Evolutionary conservation across 2,329 filamentous ascomycete species (phyloP).

Genomic region (Aspergillus awamori): DNA sequence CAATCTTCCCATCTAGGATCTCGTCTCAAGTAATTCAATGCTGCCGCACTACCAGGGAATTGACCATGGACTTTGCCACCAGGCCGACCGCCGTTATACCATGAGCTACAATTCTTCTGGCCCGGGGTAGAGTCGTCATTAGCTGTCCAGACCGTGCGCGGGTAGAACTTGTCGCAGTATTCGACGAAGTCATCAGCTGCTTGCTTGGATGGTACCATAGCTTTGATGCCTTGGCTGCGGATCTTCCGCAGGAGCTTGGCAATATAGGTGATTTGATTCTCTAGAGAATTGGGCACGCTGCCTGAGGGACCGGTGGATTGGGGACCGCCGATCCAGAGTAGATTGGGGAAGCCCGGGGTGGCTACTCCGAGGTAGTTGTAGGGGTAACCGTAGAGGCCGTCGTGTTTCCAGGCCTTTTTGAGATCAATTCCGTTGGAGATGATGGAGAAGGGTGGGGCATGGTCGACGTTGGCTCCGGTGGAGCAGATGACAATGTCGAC

Average conservation of each 20-base stretch:
- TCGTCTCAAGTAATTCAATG: slow-evolving; percentile 61
- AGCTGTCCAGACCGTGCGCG: slow-evolving; percentile 50
- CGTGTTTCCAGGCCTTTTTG: slow-evolving; percentile 58
- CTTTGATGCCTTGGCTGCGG: slow-evolving; percentile 65
- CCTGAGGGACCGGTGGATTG: slow-evolving; percentile 63
- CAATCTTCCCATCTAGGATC: slow-evolving; percentile 63
- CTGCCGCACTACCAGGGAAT: slow-evolving; percentile 69
- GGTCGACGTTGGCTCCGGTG: slow-evolving; percentile 66
- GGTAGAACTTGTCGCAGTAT: slow-evolving; percentile 54
- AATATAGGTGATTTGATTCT: slow-evolving; percentile 67
- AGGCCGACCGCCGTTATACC: slow-evolving; percentile 69
- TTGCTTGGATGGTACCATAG: slow-evolving; percentile 58
- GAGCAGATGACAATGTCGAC: slow-evolving; percentile 70
- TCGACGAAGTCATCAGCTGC: slow-evolving; percentile 62
- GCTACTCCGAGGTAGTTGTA: slow-evolving; percentile 68
- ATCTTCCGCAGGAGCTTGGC: slow-evolving; percentile 70
- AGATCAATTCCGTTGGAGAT: slow-evolving; percentile 59
- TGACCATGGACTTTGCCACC: slow-evolving; percentile 67
- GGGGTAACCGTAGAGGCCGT: slow-evolving; percentile 62
- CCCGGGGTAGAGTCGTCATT: slow-evolving; percentile 44
- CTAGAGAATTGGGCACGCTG: slow-evolving; percentile 68
- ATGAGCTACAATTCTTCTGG: slow-evolving; percentile 65
- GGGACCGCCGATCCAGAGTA: slow-evolving; percentile 66
- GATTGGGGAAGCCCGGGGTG: slow-evolving; percentile 68
- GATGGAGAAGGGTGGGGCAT: slow-evolving; percentile 64